A percentile compares a stretch with the other conserved stretches of the same genome.
Evolutionary conservation across 371 early-diverging fungal species (phyloP).

Genomic region (Mortierella sp.): DNA sequence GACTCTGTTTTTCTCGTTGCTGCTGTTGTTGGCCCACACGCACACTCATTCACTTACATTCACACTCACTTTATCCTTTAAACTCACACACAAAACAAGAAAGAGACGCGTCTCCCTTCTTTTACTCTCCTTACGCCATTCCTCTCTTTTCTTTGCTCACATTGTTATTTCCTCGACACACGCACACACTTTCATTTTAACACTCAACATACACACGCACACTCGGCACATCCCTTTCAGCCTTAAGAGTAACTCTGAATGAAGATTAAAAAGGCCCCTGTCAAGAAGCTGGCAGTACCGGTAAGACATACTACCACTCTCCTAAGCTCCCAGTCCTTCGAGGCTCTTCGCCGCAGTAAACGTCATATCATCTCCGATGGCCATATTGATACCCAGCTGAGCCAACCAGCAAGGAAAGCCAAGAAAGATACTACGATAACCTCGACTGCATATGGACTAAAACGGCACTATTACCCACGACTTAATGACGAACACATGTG

Average conservation of each 20-base stretch:
- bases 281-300: slow-evolving; percentile 73
- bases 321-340: neutral
- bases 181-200: neutral
- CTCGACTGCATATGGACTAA: neutral
- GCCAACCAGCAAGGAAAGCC: neutral
- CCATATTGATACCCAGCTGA: slow-evolving; percentile 10
- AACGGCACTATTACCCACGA: neutral
- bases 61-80: neutral
- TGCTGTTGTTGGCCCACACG: neutral
- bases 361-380: slow-evolving; percentile 8
- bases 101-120: neutral
- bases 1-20: neutral
- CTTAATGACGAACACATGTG: neutral
- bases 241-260: slow-evolving; percentile 46
- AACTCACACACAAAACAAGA: neutral
- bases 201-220: slow-evolving; percentile 7
- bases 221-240: neutral
- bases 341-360: slow-evolving; percentile 4
- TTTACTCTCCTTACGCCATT: neutral
- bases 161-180: neutral
- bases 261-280: slow-evolving; percentile 80
- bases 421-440: neutral
- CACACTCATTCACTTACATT: neutral
- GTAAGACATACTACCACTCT: slow-evolving; percentile 59
- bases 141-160: slow-evolving; percentile 5